phyloP scores from a whole-genome alignment of 2,329 filamentous ascomycete species.

The Metarhizium guizhouense region DNA sequence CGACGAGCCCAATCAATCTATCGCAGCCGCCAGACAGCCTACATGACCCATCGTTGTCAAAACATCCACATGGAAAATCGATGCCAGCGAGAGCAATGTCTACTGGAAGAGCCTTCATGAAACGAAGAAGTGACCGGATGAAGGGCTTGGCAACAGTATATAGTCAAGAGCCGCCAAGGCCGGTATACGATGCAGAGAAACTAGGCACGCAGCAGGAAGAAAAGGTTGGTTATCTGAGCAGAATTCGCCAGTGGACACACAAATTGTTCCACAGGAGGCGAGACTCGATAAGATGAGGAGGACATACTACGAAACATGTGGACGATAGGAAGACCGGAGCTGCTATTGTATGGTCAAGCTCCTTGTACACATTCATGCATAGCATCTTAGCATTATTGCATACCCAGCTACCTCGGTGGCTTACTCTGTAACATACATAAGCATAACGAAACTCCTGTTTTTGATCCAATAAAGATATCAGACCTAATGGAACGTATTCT shows the following conservation, averaged over 20 bases:
- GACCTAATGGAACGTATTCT: no score
- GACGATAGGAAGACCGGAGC: not conserved
- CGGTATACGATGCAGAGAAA: not conserved
- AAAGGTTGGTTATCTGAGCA: conserved; percentile 3
- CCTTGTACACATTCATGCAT: not conserved
- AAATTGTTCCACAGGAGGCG: conserved; percentile 7
- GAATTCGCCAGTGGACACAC: conserved; percentile 10
- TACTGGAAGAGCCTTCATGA: conserved; percentile 17
- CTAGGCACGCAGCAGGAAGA: not conserved
- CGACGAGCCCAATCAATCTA: conserved; percentile 2
- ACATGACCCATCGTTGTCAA: not conserved
- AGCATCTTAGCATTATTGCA: no score
- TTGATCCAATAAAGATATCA: no score
- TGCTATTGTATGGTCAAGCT: not conserved
- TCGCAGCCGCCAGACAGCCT: not conserved
- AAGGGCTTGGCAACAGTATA: conserved; percentile 4
- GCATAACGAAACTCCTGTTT: not conserved
- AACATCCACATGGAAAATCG: not conserved
- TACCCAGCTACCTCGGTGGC: not conserved
- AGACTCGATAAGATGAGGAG: not conserved
- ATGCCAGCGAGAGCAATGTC: conserved; percentile 14
- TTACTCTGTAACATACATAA: not conserved
- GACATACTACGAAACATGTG: not conserved
- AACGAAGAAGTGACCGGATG: conserved; percentile 10
- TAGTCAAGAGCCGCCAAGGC: not conserved